phyloP scores from a whole-genome alignment of 176 grass and related monocot species.

The Cocos nucifera region DNA sequence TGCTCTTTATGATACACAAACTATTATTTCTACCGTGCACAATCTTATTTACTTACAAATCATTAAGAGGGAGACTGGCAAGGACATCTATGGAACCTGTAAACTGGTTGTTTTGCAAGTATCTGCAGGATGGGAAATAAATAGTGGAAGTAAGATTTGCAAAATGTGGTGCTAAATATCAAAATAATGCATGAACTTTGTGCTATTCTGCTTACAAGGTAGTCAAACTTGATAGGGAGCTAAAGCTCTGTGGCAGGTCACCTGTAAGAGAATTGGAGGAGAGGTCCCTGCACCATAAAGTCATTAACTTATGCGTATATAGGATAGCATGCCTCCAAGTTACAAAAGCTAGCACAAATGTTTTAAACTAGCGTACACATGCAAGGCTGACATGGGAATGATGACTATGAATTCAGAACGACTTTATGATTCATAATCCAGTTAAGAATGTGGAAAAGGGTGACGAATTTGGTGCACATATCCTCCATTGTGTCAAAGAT shows the following conservation, averaged over 20 bases:
- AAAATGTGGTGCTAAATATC: not conserved
- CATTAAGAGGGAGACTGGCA: constrained; percentile 65
- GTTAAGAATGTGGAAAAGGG: no score
- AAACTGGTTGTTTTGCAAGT: constrained; percentile 94
- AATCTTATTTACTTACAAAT: constrained; percentile 52
- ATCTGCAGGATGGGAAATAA: constrained; percentile 23
- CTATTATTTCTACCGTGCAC: no score
- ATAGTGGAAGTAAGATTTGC: no score
- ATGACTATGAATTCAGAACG: no score
- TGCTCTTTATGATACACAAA: not conserved
- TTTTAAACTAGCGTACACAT: no score
- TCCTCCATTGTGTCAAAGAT: no score
- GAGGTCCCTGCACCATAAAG: constrained; percentile 54
- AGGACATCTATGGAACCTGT: constrained; percentile 73
- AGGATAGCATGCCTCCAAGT: no score
- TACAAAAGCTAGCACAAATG: no score
- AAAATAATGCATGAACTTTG: constrained; percentile 7
- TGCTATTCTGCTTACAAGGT: constrained; percentile 49
- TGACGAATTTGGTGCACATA: no score
- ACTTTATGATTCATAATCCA: no score
- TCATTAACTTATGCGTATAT: no score
- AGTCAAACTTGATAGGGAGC: constrained; percentile 60
- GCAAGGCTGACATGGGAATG: no score
- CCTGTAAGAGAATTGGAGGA: constrained; percentile 71
- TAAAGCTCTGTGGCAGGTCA: constrained; percentile 72